These are phyloP conservation scores for Chenopodium berlandieri DNA, from an alignment of 148 eudicot genomes.

Conservation along the genomic window DNA sequence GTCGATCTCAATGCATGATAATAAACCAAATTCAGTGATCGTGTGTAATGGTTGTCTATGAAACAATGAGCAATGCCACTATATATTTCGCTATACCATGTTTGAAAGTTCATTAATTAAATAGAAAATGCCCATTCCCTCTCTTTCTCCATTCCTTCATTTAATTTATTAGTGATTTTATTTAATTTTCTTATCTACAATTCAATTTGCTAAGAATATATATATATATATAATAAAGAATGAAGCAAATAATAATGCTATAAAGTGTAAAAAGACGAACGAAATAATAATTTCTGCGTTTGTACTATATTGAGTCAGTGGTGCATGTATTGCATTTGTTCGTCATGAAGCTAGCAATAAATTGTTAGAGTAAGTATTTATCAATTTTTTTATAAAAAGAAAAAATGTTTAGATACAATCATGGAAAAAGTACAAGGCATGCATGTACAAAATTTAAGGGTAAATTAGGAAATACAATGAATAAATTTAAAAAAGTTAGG, in stretches of 20 bases:
- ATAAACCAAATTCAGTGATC: not conserved
- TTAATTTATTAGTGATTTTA: not conserved
- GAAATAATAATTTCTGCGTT: not conserved
- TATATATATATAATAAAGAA: not conserved
- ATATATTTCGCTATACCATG: not conserved
- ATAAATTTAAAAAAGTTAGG: too few relatives aligned
- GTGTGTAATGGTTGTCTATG: not conserved
- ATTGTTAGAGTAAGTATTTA: too few relatives aligned
- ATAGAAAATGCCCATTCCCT: not conserved
- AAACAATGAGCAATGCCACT: not conserved
- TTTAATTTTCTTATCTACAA: not conserved
- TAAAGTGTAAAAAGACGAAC: not conserved
- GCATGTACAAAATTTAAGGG: too few relatives aligned
- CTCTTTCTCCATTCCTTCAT: conserved; percentile 9
- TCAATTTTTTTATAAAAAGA: too few relatives aligned
- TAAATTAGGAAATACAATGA: too few relatives aligned
- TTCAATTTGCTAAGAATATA: too few relatives aligned
- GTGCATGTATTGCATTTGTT: too few relatives aligned
- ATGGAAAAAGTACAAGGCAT: too few relatives aligned
- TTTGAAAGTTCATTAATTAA: not conserved
- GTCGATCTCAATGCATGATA: not conserved
- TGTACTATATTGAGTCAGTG: too few relatives aligned
- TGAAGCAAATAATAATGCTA: not conserved
- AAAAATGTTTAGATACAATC: too few relatives aligned
- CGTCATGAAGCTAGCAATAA: too few relatives aligned